Evolutionary conservation across 768 basidiomycete species (phyloP).

Genomic region (Myochromella boudieri): DNA sequence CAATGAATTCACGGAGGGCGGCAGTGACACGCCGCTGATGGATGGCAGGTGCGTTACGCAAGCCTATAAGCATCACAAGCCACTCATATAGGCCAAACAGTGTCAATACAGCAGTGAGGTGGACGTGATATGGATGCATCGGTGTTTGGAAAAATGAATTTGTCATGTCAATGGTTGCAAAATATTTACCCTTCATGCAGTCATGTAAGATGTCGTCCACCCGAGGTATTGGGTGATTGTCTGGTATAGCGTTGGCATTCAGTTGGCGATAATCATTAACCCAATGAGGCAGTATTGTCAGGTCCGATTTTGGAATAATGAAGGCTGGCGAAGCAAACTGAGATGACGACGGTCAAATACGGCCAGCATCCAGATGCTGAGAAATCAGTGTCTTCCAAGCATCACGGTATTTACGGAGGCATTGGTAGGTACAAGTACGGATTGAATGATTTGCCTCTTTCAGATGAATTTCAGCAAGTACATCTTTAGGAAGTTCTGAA

Average conservation of each 20-base stretch:
- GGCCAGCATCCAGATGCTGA: not conserved
- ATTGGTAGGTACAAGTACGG: not conserved
- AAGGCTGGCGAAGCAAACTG: not conserved
- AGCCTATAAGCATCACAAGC: slow-evolving; percentile 3
- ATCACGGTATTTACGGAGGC: not conserved
- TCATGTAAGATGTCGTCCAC: slow-evolving; percentile 1
- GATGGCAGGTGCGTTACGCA: not conserved
- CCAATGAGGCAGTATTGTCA: not conserved
- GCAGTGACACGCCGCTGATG: not conserved
- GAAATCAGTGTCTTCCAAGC: not conserved
- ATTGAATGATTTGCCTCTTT: slow-evolving; percentile 28
- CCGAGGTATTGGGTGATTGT: not conserved
- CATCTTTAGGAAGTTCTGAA: slow-evolving; percentile 20
- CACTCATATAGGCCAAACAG: not conserved
- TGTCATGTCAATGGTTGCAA: not conserved
- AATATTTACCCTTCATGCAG: not conserved
- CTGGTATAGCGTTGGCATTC: not conserved
- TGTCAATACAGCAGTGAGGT: not conserved
- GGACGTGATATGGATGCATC: not conserved
- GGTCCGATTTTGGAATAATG: slow-evolving; percentile 1
- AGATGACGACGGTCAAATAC: not conserved
- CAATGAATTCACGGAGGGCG: slow-evolving; percentile 14
- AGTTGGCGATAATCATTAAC: not conserved
- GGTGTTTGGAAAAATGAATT: slow-evolving; percentile 1
- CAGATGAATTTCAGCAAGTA: slow-evolving; percentile 21